These are phyloP conservation scores for Yarrowia yakushimensis DNA, from an alignment of 805 yeast species.

Conservation along the genomic window DNA sequence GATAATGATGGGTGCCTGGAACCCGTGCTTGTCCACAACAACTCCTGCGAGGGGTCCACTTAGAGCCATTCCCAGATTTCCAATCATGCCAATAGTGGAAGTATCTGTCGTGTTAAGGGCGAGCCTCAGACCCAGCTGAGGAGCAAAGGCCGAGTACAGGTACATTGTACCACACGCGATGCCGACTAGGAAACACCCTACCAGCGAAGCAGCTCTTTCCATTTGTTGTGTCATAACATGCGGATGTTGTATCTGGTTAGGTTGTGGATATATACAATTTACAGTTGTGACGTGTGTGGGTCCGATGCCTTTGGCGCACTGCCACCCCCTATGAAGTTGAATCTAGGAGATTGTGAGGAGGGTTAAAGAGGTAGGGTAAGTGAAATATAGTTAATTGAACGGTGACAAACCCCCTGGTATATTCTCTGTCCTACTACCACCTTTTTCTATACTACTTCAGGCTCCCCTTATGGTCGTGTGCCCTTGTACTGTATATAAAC, in stretches of 20 bases:
- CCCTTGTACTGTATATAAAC: not conserved
- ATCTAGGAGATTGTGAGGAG: too few relatives aligned
- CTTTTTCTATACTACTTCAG: too few relatives aligned
- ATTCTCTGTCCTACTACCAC: too few relatives aligned
- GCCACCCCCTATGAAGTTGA: not conserved
- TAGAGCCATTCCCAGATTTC: conserved; percentile 61
- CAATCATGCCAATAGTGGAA: conserved; percentile 61
- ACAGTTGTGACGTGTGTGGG: conserved; percentile 22
- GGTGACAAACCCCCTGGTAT: too few relatives aligned
- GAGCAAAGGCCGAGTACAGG: conserved; percentile 72
- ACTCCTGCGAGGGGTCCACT: conserved; percentile 67
- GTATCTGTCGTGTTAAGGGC: conserved; percentile 59
- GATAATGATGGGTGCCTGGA: conserved; percentile 32
- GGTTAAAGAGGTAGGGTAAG: too few relatives aligned
- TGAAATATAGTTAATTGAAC: too few relatives aligned
- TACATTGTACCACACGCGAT: conserved; percentile 71
- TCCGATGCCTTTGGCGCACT: not conserved
- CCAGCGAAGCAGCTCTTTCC: conserved; percentile 22
- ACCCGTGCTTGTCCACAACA: conserved; percentile 62
- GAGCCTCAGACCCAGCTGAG: conserved; percentile 62
- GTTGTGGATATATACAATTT: not conserved
- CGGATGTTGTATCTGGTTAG: conserved; percentile 16
- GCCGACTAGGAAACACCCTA: conserved; percentile 37
- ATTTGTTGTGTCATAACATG: conserved; percentile 24
- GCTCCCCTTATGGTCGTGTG: not conserved